Evolutionary conservation across 2,329 filamentous ascomycete species (phyloP).

Genomic region (Hansfordia pulvinata): DNA sequence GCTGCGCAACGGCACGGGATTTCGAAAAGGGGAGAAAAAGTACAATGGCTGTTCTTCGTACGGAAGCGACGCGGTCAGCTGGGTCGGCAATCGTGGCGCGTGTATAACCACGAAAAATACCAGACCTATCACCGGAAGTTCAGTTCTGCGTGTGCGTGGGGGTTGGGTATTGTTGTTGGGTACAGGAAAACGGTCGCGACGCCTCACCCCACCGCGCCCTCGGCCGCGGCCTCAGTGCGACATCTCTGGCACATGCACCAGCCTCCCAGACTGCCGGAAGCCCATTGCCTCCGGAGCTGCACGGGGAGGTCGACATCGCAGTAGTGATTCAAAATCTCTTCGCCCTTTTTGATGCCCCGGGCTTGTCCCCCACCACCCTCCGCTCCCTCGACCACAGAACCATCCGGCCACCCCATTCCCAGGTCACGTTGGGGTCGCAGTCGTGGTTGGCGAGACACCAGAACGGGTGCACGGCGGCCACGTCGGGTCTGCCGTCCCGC

Average conservation of each 20-base stretch:
- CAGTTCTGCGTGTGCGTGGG: constrained; percentile 2
- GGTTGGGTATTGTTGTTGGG: constrained; percentile 1
- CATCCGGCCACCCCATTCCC: constrained; percentile 83
- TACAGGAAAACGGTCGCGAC: constrained; percentile 1
- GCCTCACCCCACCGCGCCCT: constrained; percentile 6
- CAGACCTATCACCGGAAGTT: constrained; percentile 5
- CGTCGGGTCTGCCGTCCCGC: constrained; percentile 71
- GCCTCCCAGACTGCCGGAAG: constrained; percentile 73
- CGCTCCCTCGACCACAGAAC: constrained; percentile 50
- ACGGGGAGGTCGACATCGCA: constrained; percentile 75
- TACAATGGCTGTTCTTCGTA: no score
- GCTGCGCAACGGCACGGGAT: no score
- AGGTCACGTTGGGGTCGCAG: constrained; percentile 86
- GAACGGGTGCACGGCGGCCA: constrained; percentile 84
- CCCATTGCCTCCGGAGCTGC: constrained; percentile 76
- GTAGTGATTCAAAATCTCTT: constrained; percentile 90
- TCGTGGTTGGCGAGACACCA: constrained; percentile 97
- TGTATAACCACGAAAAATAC: constrained; percentile 13
- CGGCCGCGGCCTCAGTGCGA: constrained; percentile 48
- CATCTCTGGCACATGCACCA: constrained; percentile 81
- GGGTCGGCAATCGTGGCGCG: constrained; percentile 12
- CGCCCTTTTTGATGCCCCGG: constrained; percentile 59
- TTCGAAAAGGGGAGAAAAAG: no score
- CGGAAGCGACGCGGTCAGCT: no score
- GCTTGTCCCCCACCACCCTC: constrained; percentile 33